Evolutionary conservation across 2,329 filamentous ascomycete genomes (phyloP), one percentile per base, ranked within the genome.

Genomic region (Dendryphion nanum): DNA sequence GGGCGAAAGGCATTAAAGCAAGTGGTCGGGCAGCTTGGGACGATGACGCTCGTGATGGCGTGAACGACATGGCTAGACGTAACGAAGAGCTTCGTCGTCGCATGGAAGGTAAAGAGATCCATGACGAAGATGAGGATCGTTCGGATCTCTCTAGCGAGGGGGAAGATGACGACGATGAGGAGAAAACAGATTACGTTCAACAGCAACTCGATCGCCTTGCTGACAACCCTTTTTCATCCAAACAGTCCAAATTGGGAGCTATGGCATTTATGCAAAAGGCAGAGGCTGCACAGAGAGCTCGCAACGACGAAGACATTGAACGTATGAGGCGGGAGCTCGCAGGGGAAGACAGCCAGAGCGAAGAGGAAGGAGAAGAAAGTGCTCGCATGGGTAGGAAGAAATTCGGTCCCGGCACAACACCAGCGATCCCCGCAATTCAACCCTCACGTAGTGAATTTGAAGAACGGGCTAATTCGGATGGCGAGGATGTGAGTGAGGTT

Each of bases 181-280:
- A 38, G 14, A 78, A 67, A 29, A 47, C 53, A 6, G 21, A 71
- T 14, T 50, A 48, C 20, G 40, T 67, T 6, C 53, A 63, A 24
- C 51, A 51, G 10, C 61, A 64, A 32, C 53, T 68, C 6, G 45
- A 70, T 18, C 65, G 64, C 33, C 44, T 66, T 5, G 53, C 71
- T 29, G 57, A 62, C 20, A 64, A 67, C 39, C 81, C 80, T 29
- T 63, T 61, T 35, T 79, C 78, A 2, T n/a, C 13, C 15, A 8
- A 26, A 8, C 44, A 56, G 24, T 83, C 83, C 12, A 84, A 81
- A 52, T 70, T 98, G 5, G 82, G 87, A 66, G 78, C 79, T 35
- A 89, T 98, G 84, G 87, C 88, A 44, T 98, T 98, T 63, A 97
- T 98, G 93, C 82, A 85, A 55, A 89, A 85, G 50, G 88, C 89